Conservation (phyloP, 208 protist species). For the Acanthamoeba royreba region DNA sequence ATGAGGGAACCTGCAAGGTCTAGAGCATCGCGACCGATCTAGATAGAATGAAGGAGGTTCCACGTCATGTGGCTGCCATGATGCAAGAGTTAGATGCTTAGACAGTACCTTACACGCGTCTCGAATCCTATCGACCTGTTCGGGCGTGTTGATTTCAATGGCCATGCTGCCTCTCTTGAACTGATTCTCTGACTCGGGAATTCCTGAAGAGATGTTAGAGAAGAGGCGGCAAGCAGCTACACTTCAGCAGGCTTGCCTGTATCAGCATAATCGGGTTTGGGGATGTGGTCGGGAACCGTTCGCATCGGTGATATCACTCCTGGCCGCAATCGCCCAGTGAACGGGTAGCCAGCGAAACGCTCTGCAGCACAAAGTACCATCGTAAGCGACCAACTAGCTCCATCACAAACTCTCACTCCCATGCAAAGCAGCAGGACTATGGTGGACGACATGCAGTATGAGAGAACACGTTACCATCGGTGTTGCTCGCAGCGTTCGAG, state of each 20-base stretch:
- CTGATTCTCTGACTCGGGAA: constrained; percentile 50
- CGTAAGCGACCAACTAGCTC: too few relatives aligned
- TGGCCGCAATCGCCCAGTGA: constrained; percentile 64
- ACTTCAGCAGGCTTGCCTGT: neutral
- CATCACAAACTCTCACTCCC: too few relatives aligned
- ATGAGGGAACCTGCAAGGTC: constrained; percentile 90
- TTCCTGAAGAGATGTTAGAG: neutral
- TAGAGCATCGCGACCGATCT: constrained; percentile 86
- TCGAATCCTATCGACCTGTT: constrained; percentile 87
- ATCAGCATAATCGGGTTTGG: constrained; percentile 73
- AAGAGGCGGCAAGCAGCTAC: neutral
- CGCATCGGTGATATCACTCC: constrained; percentile 49
- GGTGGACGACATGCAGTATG: too few relatives aligned
- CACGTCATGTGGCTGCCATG: too few relatives aligned
- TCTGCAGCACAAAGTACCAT: neutral
- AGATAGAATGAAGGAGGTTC: neutral
- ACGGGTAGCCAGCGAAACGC: constrained; percentile 47
- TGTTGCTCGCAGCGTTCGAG: neutral
- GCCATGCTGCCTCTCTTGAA: neutral
- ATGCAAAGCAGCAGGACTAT: too few relatives aligned
- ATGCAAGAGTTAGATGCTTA: too few relatives aligned
- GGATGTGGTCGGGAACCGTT: constrained; percentile 55
- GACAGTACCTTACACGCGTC: constrained; percentile 68
- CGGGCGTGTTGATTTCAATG: constrained; percentile 76
- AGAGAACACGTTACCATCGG: too few relatives aligned